Evolutionary conservation across 2,329 filamentous ascomycete species (phyloP).

Genomic region (Tolypocladium ophioglossoides): DNA sequence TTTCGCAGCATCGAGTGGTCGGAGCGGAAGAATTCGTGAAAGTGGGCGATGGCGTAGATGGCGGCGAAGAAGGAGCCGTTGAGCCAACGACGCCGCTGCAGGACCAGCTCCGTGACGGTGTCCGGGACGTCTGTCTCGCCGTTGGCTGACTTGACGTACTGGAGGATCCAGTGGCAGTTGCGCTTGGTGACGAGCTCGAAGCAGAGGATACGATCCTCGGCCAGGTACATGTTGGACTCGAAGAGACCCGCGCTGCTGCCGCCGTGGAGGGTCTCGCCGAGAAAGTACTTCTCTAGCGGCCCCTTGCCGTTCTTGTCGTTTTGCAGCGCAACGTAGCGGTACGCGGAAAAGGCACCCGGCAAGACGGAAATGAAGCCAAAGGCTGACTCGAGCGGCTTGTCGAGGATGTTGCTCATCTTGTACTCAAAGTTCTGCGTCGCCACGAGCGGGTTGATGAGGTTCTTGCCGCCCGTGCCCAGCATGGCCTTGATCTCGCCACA

Average conservation of each 20-base stretch:
- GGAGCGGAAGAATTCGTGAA: slow-evolving; percentile 91
- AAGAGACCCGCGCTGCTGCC: slow-evolving; percentile 90
- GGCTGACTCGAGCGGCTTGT: slow-evolving; percentile 92
- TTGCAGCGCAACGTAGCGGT: slow-evolving; percentile 86
- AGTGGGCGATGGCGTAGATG: slow-evolving; percentile 88
- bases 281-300: slow-evolving; percentile 92
- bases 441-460: slow-evolving; percentile 84
- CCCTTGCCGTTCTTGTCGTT: slow-evolving; percentile 94
- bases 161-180: slow-evolving; percentile 93
- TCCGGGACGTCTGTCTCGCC: slow-evolving; percentile 97
- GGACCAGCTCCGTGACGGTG: slow-evolving; percentile 84
- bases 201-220: slow-evolving; percentile 96
- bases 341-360: slow-evolving; percentile 96
- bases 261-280: slow-evolving; percentile 91
- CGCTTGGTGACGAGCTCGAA: slow-evolving; percentile 97
- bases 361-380: slow-evolving; percentile 97
- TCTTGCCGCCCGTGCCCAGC: slow-evolving; percentile 74
- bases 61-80: slow-evolving; percentile 98
- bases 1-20: slow-evolving; percentile 83
- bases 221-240: slow-evolving; percentile 98
- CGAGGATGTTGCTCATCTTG: slow-evolving; percentile 99
- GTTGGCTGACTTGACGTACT: slow-evolving; percentile 95
- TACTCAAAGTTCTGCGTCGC: slow-evolving; percentile 99
- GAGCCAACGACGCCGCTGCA: slow-evolving; percentile 92
- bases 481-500: slow-evolving; percentile 99